Conservation (phyloP, 2,329 filamentous ascomycete genomes). For the Calonectria naviculata region DNA sequence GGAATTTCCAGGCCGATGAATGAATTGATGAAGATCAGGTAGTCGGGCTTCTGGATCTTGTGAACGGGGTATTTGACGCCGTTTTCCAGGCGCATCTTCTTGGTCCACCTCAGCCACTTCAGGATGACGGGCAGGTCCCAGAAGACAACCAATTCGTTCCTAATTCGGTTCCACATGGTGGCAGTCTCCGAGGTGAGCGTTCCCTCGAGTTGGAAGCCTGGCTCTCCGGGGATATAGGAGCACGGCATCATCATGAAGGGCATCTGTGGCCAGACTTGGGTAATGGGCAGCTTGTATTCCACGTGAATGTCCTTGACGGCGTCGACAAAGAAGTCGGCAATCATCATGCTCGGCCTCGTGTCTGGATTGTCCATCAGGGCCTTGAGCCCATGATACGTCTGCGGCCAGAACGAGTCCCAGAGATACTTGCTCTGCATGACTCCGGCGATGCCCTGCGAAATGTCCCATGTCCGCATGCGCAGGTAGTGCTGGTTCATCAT, state of each 20-base stretch:
- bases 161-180: conserved; percentile 48
- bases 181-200: conserved; percentile 50
- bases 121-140: conserved; percentile 44
- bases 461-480: conserved; percentile 47
- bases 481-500: conserved; percentile 48
- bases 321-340: conserved; percentile 57
- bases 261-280: conserved; percentile 53
- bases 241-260: conserved; percentile 48
- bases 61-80: conserved; percentile 45
- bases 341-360: conserved; percentile 50
- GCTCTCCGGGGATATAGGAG: conserved; percentile 52
- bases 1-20: conserved; percentile 55
- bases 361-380: conserved; percentile 28
- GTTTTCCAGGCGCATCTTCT: conserved; percentile 43
- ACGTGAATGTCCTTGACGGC: conserved; percentile 52
- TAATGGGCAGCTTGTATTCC: conserved; percentile 50
- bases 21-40: conserved; percentile 54
- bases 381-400: conserved; percentile 35
- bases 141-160: conserved; percentile 46
- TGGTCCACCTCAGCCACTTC: conserved; percentile 41
- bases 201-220: conserved; percentile 52
- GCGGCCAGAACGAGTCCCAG: conserved; percentile 51
- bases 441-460: conserved; percentile 43
- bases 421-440: conserved; percentile 50
- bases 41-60: conserved; percentile 47